Percentiles rank a stretch among this genome's conserved stretches.
Evolutionary conservation across 2,329 filamentous ascomycete species (phyloP).

Genomic region (Cryoendolithus antarcticus): DNA sequence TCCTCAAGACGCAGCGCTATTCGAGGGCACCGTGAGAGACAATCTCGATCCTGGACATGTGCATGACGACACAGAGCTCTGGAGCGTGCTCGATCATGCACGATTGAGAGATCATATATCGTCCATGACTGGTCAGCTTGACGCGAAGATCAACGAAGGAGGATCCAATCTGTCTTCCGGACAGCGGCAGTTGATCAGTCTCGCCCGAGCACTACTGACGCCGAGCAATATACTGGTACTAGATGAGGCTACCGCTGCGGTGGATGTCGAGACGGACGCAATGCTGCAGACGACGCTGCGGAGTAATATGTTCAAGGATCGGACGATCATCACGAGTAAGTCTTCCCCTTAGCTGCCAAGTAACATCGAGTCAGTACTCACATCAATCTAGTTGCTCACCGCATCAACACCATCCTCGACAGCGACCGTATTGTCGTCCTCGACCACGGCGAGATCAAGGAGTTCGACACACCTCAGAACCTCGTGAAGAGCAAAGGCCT

Average conservation of each 20-base stretch:
- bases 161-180: conserved; percentile 93
- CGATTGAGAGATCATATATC: conserved; percentile 82
- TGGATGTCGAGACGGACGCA: conserved; percentile 56
- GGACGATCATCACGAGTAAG: conserved; percentile 81
- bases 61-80: conserved; percentile 92
- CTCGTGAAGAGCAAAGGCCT: conserved; percentile 64
- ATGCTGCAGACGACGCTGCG: conserved; percentile 52
- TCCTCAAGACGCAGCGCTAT: conserved; percentile 91
- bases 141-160: conserved; percentile 86
- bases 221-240: conserved; percentile 95
- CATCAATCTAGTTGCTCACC: conserved; percentile 54
- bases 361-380: neutral
- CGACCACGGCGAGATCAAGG: conserved; percentile 76
- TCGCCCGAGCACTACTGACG: conserved; percentile 85
- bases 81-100: conserved; percentile 77
- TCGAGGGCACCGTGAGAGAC: conserved; percentile 84
- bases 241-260: conserved; percentile 83
- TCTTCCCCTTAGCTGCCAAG: neutral
- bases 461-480: conserved; percentile 78
- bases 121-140: conserved; percentile 76
- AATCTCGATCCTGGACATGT: conserved; percentile 92
- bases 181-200: conserved; percentile 84
- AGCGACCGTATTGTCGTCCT: conserved; percentile 86
- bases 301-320: conserved; percentile 64
- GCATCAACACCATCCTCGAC: conserved; percentile 91